Base-by-base conservation (phyloP, 805 yeast species). In the Yarrowia alimentaria region DNA sequence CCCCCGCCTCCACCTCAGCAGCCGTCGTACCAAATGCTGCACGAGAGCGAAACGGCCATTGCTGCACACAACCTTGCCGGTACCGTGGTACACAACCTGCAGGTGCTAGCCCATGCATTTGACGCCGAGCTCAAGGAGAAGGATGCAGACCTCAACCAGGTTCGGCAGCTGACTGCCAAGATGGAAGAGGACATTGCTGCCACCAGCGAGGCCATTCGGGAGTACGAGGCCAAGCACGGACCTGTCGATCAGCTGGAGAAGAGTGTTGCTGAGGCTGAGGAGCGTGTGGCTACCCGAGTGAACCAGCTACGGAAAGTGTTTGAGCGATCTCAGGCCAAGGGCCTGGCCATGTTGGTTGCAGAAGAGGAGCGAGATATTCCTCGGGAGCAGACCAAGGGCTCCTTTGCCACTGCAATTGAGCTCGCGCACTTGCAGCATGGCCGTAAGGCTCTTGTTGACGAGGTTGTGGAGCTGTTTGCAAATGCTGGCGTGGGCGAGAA, bases 271-370 rank as follows among this genome's bases (percentile, higher is more conserved):
- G 57, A 53, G 30, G 64, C 64, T 2, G 59, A 60, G 19, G 62
- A 56, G 25, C 55, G 59, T n/a, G 66, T 63, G 4, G 52, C 57
- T 7, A 54, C 57, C 8, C 58, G 62, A 54, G 61, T 69, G 18
- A 57, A 63, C 17, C 63, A 66, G 42, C 61, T 79, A 40, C 66
- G 68, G 11, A 69, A 68, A 52, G 60, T 75, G n/a, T 61, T 77
- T 24, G 90, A 83, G 62, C 73, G 85, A 47, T 70, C 81, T 1
- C 90, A 83, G 61, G 81, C 87, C 1, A 65, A 79, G 57, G 74
- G 74, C 55, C 60, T 80, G 54, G 86, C 85, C 0, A 71, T 75
- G 52, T 56, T 76, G 14, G 86, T 79, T 0, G 79, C 80, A 53
- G 72, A 68, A 34, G 80, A 79, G 56, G 87, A 78, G 58, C 54